Evolutionary conservation across 441 rosid species (phyloP).

Genomic region (Gossypium trilobum): DNA sequence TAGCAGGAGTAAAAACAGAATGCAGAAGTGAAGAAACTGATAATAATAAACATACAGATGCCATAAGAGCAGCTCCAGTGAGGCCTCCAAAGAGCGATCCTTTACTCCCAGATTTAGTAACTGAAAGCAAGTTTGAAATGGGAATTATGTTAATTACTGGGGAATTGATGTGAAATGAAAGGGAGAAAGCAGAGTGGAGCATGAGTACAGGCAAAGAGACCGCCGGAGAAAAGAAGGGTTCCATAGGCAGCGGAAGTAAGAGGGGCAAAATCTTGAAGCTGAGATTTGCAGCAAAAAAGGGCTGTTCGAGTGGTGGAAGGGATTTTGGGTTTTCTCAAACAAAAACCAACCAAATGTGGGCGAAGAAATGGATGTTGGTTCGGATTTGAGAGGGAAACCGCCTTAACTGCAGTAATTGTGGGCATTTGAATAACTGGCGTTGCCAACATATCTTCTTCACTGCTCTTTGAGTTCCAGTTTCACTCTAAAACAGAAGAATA

Average conservation of each 20-base stretch:
- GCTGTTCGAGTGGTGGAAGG: slow-evolving; percentile 19
- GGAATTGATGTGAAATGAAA: background rate
- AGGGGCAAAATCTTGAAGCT: slow-evolving; percentile 54
- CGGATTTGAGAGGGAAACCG: background rate
- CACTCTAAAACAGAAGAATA: background rate
- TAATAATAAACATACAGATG: slow-evolving; percentile 37
- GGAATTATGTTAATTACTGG: background rate
- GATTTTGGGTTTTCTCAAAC: slow-evolving; percentile 14
- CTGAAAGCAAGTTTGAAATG: slow-evolving; percentile 28
- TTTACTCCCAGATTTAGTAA: slow-evolving; percentile 55
- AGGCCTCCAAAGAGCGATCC: slow-evolving; percentile 73
- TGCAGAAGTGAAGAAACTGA: background rate
- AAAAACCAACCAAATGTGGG: background rate
- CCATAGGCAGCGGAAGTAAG: slow-evolving; percentile 60
- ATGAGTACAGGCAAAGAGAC: slow-evolving; percentile 57
- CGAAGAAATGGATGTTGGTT: background rate
- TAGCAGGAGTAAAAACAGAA: background rate
- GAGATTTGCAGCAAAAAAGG: slow-evolving; percentile 39
- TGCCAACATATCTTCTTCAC: slow-evolving; percentile 18
- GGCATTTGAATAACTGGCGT: slow-evolving; percentile 15
- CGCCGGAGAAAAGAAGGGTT: slow-evolving; percentile 57
- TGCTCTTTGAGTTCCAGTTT: background rate
- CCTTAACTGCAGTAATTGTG: slow-evolving; percentile 3
- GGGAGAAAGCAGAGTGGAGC: background rate
- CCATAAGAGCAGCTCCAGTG: slow-evolving; percentile 65